Evolutionary conservation across 225 moss, liverwort and hornwort genomes (phyloP).

Genomic region (Anthoceros angustus): DNA sequence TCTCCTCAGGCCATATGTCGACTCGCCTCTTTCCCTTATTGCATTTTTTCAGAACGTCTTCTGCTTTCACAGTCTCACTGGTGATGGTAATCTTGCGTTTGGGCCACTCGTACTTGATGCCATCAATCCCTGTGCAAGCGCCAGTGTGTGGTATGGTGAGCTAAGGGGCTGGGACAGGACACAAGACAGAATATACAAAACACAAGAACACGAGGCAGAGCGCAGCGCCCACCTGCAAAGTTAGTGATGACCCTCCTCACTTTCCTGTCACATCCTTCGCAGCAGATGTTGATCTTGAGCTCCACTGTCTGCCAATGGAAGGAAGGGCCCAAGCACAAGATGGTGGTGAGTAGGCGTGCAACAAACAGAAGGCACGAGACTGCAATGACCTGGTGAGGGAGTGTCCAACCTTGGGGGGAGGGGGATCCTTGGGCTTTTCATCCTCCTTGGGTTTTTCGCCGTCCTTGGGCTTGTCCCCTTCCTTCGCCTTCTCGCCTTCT

Average conservation of each 20-base stretch:
- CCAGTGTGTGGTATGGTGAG: neutral
- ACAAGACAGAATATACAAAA: neutral
- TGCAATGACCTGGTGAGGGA: neutral
- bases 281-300: neutral
- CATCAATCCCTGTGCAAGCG: neutral
- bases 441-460: neutral
- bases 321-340: neutral
- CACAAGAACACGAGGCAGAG: neutral
- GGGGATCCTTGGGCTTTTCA: no score
- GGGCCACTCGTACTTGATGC: constrained; percentile 5
- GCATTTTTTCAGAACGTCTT: neutral
- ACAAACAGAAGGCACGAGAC: neutral
- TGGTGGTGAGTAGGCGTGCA: neutral
- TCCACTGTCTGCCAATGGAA: neutral
- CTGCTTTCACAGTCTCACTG: neutral
- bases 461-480: neutral
- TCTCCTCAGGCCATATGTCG: neutral
- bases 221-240: neutral
- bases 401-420: no score
- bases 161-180: neutral
- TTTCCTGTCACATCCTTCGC: constrained; percentile 2
- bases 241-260: neutral
- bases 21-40: neutral
- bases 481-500: neutral
- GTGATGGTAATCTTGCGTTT: constrained; percentile 3